Conservation (phyloP, 768 basidiomycete genomes). For the Tylopilus cervinicoccineus region DNA sequence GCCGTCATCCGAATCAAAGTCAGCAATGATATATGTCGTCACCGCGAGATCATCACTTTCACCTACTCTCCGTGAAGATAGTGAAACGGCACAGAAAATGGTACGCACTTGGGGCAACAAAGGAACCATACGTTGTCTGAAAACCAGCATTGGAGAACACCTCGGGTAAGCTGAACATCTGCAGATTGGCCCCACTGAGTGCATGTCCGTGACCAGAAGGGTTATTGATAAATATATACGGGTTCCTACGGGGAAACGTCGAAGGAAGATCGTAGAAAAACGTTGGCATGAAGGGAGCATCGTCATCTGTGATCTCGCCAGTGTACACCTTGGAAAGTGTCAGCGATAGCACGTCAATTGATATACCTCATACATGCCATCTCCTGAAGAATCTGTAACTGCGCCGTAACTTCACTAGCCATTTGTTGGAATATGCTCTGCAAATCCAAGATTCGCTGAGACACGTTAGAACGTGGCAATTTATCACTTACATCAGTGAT, state of each 20-base stretch:
- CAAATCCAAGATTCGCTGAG: background rate
- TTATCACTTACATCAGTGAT: slow-evolving; percentile 57
- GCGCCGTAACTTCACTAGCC: slow-evolving; percentile 45
- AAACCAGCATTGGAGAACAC: slow-evolving; percentile 36
- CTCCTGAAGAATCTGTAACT: slow-evolving; percentile 70
- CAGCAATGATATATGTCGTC: slow-evolving; percentile 66
- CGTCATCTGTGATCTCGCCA: slow-evolving; percentile 52
- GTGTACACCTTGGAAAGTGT: slow-evolving; percentile 46
- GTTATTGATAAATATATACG: slow-evolving; percentile 59
- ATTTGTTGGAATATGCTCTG: slow-evolving; percentile 27
- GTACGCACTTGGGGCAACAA: slow-evolving; percentile 61
- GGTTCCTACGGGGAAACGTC: slow-evolving; percentile 67
- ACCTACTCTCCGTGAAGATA: slow-evolving; percentile 13
- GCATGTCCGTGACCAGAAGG: slow-evolving; percentile 26
- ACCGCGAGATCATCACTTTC: slow-evolving; percentile 30
- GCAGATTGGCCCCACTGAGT: slow-evolving; percentile 6
- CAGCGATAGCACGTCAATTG: background rate
- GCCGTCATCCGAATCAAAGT: slow-evolving; percentile 67
- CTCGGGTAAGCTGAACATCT: slow-evolving; percentile 30
- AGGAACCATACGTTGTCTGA: slow-evolving; percentile 39
- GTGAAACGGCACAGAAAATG: background rate
- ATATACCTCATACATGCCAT: slow-evolving; percentile 41
- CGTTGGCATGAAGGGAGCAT: slow-evolving; percentile 48
- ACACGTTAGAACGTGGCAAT: background rate
- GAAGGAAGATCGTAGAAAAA: slow-evolving; percentile 92